Evolutionary conservation across 768 basidiomycete species (phyloP).

Genomic region (Paxillus ammoniavirescens): DNA sequence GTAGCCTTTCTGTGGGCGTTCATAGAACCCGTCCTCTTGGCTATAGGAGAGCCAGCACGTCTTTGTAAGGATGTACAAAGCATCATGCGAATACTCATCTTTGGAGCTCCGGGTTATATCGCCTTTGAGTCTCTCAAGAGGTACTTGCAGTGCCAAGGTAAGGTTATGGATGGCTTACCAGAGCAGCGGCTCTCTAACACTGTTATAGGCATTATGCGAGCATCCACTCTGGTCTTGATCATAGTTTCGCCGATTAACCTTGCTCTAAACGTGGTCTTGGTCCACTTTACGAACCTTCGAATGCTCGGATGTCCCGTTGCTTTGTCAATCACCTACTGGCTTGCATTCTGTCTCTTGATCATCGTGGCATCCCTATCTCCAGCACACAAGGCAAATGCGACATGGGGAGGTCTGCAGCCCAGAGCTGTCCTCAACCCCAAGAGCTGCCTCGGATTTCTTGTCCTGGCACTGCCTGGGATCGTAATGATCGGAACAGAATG

Average conservation of each 20-base stretch:
- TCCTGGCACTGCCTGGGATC: slow-evolving; percentile 73
- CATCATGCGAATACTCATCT: slow-evolving; percentile 62
- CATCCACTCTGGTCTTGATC: slow-evolving; percentile 62
- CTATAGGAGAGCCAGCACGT: slow-evolving; percentile 56
- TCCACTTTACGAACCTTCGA: slow-evolving; percentile 62
- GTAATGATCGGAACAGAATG: slow-evolving; percentile 82
- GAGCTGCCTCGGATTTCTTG: slow-evolving; percentile 58
- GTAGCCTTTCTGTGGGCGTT: slow-evolving; percentile 62
- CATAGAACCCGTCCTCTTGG: slow-evolving; percentile 59
- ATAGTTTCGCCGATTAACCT: slow-evolving; percentile 68
- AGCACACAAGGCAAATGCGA: slow-evolving; percentile 51
- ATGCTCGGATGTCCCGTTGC: slow-evolving; percentile 67
- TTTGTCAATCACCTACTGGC: slow-evolving; percentile 67
- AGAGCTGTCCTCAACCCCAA: slow-evolving; percentile 41
- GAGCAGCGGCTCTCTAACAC: not conserved
- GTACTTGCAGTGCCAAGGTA: slow-evolving; percentile 79
- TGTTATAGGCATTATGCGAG: slow-evolving; percentile 66
- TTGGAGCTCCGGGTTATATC: slow-evolving; percentile 71
- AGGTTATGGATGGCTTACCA: slow-evolving; percentile 6
- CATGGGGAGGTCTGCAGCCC: slow-evolving; percentile 62
- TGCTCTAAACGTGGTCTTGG: slow-evolving; percentile 53
- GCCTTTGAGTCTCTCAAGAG: slow-evolving; percentile 78
- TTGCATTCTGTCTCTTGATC: slow-evolving; percentile 57
- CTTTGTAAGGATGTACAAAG: slow-evolving; percentile 61
- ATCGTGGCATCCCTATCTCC: slow-evolving; percentile 49